Base-by-base conservation (phyloP, 192 early-diverging fungal genomes). In the Linnemannia hyalina region DNA sequence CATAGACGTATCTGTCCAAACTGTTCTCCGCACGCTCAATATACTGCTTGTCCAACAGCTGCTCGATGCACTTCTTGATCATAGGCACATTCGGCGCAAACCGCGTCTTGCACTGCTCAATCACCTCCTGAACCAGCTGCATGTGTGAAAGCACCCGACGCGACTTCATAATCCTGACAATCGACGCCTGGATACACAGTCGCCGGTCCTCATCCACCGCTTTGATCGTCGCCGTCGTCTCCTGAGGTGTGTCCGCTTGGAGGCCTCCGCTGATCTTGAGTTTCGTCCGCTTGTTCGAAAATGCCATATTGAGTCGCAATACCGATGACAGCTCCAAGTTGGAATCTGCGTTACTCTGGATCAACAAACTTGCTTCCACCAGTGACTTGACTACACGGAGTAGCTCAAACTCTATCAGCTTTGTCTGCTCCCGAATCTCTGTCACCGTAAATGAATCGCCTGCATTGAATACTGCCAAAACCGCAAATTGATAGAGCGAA, bases 111-210 rank as follows among this genome's bases (percentile, higher is more conserved):
- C 94, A 88, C 68, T 93, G 95, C 44, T 91, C 90, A 78, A 97
- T 94, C 22, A 97, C 94, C 70, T 96, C 95, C 70, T 93, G 89
- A 18, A 97, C 90, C 40, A 97, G 84, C 70, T 91, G 89, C n/a
- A 88, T 86, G 84, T 97, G 96, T 18, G 83, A 81, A 57, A 96
- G 68, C 29, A 91, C 83, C 76, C 94, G 88, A 10, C 95, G 91
- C 0, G 96, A 90, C 87, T 97, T 97, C 94, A 97, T 96, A 29
- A 97, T 92, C 29, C 97, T 92, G 1, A 97, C 97, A 90, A 97
- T 96, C 32, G 93, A 90, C n/a, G 97, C 97, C 90, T 97, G 93
- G 11, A 97, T 74, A 75, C 92, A 96, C 42, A 97, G 86, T 78
- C 91, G 91, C 16, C 96, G 86, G 80, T 97, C 96, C 71, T 96